Evolutionary conservation across 768 basidiomycete genomes (phyloP), one percentile per base, ranked within the genome.

Genomic region (Termitomyces sp.): DNA sequence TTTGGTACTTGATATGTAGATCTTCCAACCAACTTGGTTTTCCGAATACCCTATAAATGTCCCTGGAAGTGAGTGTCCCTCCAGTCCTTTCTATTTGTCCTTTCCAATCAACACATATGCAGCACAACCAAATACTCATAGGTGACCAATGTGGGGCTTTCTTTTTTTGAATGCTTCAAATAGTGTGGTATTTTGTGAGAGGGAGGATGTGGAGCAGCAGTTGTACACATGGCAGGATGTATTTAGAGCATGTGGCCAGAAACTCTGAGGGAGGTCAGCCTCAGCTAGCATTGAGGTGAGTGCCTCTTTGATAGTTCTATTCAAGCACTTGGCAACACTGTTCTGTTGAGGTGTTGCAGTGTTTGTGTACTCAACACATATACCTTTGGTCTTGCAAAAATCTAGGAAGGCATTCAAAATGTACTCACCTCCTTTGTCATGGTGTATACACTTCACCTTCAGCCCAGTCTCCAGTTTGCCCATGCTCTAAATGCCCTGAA

Each of bases 311-410:
- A 83, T 66, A 0, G 74, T 75, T 2, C 72, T 61, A 42, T 82
- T 81, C 7, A 65, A 63, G 1, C 73, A 62, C 63, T 83, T 77
- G 1, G 78, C 77, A 4, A 79, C 71, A 11, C 79, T 74, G 62
- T 83, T 83, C 55, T 81, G 76, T 67, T 79, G 47, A 1, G 12
- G 25, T 7, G 29, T 48, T 0, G 11, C 47, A 15, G 29, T 14
- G 8, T 48, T 48, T 14, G 29, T 48, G 14, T 14, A 29, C 5
- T 29, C 29, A 7, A 48, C 11, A 5, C 47, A 6, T 12, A 48
- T 48, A 0, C 47, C 25, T 0, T 12, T 12, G 2, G 29, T 5
- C 3, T 6, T 48, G 47, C 47, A 48, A 8, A 11, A 46, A 4
- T 46, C 5, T 9, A 46, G 10, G 5, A 46, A 46, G 3, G 10